A percentile compares a stretch with the other conserved stretches of the same genome.
These are phyloP conservation scores for Cornus controversa DNA, from an alignment of 148 eudicot genomes.

Conservation along the genomic window DNA sequence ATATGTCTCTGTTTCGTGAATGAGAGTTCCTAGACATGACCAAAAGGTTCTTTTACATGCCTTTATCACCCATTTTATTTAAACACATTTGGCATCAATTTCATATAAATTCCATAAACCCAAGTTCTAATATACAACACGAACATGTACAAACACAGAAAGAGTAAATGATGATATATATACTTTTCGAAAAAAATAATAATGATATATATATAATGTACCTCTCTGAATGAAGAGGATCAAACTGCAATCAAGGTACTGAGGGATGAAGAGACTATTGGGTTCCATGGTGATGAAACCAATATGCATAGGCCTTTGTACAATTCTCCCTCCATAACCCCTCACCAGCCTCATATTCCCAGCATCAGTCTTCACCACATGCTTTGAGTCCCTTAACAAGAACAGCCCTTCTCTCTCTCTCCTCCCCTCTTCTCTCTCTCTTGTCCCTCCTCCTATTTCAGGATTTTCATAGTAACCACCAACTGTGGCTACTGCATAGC, in stretches of 20 bases:
- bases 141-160: no score
- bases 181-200: not conserved
- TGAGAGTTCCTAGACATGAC: no score
- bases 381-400: slow-evolving; percentile 44
- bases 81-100: no score
- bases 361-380: slow-evolving; percentile 65
- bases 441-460: slow-evolving; percentile 21
- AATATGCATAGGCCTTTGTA: slow-evolving; percentile 49
- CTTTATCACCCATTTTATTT: no score
- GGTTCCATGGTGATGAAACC: slow-evolving; percentile 94
- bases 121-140: no score
- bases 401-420: slow-evolving; percentile 34
- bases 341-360: slow-evolving; percentile 69
- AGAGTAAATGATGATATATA: not conserved
- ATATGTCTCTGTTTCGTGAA: no score
- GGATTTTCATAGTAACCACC: slow-evolving; percentile 9
- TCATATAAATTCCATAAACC: no score
- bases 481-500: slow-evolving; percentile 24
- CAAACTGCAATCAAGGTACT: slow-evolving; percentile 63
- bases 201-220: not conserved
- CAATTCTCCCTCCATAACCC: slow-evolving; percentile 35
- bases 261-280: slow-evolving; percentile 63
- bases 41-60: no score
- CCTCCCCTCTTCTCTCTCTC: slow-evolving; percentile 11
- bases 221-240: slow-evolving; percentile 68